Conservation (phyloP, 768 basidiomycete species). For the Trametes gibbosa region DNA sequence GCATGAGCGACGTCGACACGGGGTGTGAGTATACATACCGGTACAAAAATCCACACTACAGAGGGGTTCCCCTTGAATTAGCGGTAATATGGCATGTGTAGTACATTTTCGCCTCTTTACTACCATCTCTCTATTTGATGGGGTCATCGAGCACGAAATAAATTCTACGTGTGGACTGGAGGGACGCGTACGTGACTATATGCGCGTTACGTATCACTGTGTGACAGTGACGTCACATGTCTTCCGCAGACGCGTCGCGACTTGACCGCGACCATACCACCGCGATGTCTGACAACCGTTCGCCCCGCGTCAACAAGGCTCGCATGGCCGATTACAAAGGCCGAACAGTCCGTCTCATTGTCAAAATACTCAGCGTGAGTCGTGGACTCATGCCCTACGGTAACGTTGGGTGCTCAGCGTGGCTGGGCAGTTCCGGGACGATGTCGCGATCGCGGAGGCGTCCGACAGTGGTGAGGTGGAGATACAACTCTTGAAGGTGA, state of each 20-base stretch:
- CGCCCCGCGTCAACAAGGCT: constrained; percentile 22
- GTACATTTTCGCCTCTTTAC: too few species aligned
- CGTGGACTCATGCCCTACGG: background rate
- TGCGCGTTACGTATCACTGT: background rate
- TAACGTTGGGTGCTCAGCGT: constrained; percentile 19
- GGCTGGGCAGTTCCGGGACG: constrained; percentile 1
- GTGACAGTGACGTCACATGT: constrained; percentile 2
- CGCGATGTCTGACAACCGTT: constrained; percentile 18
- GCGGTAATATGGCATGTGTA: too few species aligned
- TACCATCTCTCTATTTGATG: too few species aligned
- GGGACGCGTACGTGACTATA: background rate
- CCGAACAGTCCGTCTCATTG: constrained; percentile 19
- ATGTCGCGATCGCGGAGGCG: constrained; percentile 56
- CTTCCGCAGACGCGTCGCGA: background rate
- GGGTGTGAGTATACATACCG: too few species aligned
- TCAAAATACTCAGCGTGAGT: constrained; percentile 13
- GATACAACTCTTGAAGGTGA: constrained; percentile 42
- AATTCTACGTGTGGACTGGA: too few species aligned
- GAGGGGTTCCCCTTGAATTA: too few species aligned
- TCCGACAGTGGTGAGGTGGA: constrained; percentile 65
- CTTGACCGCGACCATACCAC: background rate
- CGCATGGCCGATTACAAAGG: constrained; percentile 14
- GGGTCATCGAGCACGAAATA: too few species aligned
- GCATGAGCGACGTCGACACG: too few species aligned
- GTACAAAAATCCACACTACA: too few species aligned